Percentiles rank a stretch among this genome's conserved stretches.
Conservation (phyloP, 306 rosid genomes). For the Sophora flavescens region DNA sequence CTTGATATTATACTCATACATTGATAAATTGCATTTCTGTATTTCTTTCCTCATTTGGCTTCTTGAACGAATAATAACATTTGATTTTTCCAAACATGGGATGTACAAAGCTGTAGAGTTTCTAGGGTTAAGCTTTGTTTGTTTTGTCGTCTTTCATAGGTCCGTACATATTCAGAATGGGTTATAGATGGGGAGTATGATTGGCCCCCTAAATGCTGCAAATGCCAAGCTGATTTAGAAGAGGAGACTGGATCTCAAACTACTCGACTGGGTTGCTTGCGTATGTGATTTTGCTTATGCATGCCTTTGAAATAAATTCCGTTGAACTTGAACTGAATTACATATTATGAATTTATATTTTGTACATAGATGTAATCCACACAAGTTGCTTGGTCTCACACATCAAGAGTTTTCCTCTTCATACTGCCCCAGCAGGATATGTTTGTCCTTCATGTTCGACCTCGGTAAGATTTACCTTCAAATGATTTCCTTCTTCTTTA, state of each 20-base stretch:
- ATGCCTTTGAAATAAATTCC: slow-evolving; percentile 31
- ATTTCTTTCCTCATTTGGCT: slow-evolving; percentile 10
- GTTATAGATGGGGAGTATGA: slow-evolving; percentile 96
- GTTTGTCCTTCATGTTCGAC: slow-evolving; percentile 91
- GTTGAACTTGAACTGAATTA: slow-evolving; percentile 36
- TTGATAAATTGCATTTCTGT: background rate
- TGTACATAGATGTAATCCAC: slow-evolving; percentile 79
- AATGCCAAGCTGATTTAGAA: slow-evolving; percentile 74
- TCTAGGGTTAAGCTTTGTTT: slow-evolving; percentile 37
- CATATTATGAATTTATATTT: slow-evolving; percentile 44
- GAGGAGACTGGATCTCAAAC: slow-evolving; percentile 76
- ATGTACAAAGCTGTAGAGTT: slow-evolving; percentile 39
- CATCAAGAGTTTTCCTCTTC: slow-evolving; percentile 91
- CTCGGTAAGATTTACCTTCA: slow-evolving; percentile 66
- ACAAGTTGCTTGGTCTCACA: slow-evolving; percentile 90
- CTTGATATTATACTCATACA: slow-evolving; percentile 20
- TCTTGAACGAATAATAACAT: background rate
- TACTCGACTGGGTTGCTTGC: slow-evolving; percentile 97
- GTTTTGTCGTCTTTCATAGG: slow-evolving; percentile 56
- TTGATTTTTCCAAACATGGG: slow-evolving; percentile 2
- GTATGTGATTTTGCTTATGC: slow-evolving; percentile 67
- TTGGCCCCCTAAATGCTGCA: slow-evolving; percentile 97
- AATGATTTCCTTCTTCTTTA: slow-evolving; percentile 35
- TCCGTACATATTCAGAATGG: slow-evolving; percentile 97
- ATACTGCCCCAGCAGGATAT: slow-evolving; percentile 99